Evolutionary conservation across 495 filamentous ascomycete genomes (phyloP), one percentile per base, ranked within the genome.

Genomic region (Penicillium daleae): DNA sequence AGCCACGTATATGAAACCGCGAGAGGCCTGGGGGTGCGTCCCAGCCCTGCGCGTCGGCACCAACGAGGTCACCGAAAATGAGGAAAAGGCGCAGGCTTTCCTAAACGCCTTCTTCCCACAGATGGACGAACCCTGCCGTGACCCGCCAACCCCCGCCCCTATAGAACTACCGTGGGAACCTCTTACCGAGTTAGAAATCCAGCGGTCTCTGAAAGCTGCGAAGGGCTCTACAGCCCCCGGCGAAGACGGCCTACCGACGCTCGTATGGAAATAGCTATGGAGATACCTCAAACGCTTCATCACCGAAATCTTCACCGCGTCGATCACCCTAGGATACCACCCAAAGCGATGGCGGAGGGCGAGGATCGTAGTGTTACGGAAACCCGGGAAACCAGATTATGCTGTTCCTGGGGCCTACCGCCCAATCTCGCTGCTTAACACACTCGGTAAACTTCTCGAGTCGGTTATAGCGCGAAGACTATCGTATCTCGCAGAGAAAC

Each of bases 381-480:
- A 74, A 39, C 71, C 71, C 0, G 58, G 64, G 1, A 71, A 74
- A 40, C 39, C 55, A 6, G 66, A 74, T 22, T 74, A 74, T 55
- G 55, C 64, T 26, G 6, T 40, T 1, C 66, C 66, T 3, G 48
- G 60, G 13, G 60, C 59, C 15, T 73, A 73, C 13, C 68, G 64
- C 21, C 68, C 64, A 19, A 75, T 75, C 31, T 66, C 66, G 22
- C 66, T 74, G 0, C 64, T 76, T 0, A 75, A 71, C 52, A 73
- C 68, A 19, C 61, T 75, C 0, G 63, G 66, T 9, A 75, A 75
- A 51, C 37, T 71, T 0, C 63, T 75, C 0, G 70, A 75, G 33
- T 61, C 63, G 19, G 67, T 72, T 3, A 62, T 71, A 26, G 71
- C 66, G 9, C 33, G 54, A 51, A 31, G 72, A 13, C 56, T 72